Percentiles rank a stretch among this genome's conserved stretches.
Evolutionary conservation across 176 grass and related monocot genomes (phyloP).

Genomic region (Phoenix roebelenii): DNA sequence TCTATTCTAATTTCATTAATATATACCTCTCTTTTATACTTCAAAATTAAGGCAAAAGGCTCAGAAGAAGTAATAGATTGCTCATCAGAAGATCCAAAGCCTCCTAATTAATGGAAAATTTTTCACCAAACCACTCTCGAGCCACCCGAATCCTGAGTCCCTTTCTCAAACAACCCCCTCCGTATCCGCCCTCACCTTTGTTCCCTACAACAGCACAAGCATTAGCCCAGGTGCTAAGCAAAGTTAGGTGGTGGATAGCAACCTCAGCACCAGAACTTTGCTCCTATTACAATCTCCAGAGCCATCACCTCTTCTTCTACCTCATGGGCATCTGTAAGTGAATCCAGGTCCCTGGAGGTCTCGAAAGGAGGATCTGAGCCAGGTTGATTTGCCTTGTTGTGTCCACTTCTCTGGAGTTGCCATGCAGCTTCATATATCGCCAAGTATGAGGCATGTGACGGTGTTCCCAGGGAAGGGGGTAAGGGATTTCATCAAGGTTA

Average conservation of each 20-base stretch:
- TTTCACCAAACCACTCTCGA: not conserved
- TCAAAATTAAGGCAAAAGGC: conserved; percentile 2
- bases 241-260: conserved; percentile 26
- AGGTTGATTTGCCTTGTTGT: not conserved
- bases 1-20: conserved; percentile 2
- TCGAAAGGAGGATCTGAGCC: not conserved
- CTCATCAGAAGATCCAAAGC: too few relatives aligned
- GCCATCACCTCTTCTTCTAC: not conserved
- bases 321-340: not conserved
- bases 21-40: conserved; percentile 4
- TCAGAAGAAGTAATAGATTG: not conserved
- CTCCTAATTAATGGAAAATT: not conserved
- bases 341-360: too few relatives aligned
- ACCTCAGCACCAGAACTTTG: conserved; percentile 9
- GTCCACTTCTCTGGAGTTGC: too few relatives aligned
- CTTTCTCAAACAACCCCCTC: conserved; percentile 13
- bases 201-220: not conserved
- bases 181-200: too few relatives aligned
- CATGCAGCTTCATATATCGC: conserved; percentile 22
- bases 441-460: conserved; percentile 21
- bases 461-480: conserved; percentile 25
- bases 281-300: conserved; percentile 11
- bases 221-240: conserved; percentile 22
- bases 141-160: conserved; percentile 1
- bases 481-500: conserved; percentile 22